Evolutionary conservation across 208 protist genomes (phyloP).

Genomic region (Trypanosoma platydactyli): DNA sequence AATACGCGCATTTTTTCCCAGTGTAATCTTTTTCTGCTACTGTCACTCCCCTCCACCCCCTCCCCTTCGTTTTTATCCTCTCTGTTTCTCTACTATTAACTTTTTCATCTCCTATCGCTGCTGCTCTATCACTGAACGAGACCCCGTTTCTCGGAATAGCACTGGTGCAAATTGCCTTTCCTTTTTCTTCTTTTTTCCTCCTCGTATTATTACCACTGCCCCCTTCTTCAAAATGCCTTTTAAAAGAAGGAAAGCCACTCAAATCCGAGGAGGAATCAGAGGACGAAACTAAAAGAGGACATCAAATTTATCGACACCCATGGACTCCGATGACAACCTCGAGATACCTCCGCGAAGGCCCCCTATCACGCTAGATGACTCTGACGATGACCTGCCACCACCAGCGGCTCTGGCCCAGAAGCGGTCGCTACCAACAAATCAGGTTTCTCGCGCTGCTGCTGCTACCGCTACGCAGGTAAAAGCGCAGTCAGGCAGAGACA

Average conservation of each 20-base stretch:
- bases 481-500: not conserved
- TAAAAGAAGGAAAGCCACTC: not conserved
- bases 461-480: not conserved
- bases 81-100: too few species aligned
- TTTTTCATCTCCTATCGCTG: too few species aligned
- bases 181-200: too few species aligned
- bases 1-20: too few species aligned
- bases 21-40: too few species aligned
- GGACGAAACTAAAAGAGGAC: conserved; percentile 4
- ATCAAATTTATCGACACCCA: not conserved
- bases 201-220: too few species aligned
- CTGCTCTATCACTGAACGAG: too few species aligned
- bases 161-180: too few species aligned
- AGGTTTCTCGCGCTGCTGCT: not conserved
- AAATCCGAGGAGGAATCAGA: not conserved
- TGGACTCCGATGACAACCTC: conserved; percentile 28
- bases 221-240: too few species aligned
- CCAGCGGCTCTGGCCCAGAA: conserved; percentile 2
- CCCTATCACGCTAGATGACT: conserved; percentile 21
- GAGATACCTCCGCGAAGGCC: conserved; percentile 4
- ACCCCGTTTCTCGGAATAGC: too few species aligned
- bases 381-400: conserved; percentile 25
- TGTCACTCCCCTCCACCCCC: too few species aligned
- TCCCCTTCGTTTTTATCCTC: too few species aligned
- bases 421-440: not conserved